Evolutionary conservation across 1,284 basidiomycete genomes (phyloP).

Genomic region (Laetiporus sulphureus): DNA sequence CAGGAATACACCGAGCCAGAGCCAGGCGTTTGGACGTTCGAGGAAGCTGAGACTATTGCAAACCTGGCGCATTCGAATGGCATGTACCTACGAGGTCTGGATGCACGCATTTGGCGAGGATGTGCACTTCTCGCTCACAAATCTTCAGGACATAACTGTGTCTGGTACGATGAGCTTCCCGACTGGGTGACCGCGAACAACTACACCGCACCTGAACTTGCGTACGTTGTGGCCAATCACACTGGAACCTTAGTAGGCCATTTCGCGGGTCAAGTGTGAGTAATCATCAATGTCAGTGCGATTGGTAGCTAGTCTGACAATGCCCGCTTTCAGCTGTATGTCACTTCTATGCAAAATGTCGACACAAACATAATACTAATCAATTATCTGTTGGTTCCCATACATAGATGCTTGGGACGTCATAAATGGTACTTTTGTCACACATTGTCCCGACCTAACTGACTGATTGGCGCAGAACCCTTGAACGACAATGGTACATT

Average conservation of each 20-base stretch:
- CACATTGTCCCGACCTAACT: background rate
- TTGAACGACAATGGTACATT: conserved; percentile 56
- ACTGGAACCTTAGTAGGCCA: conserved; percentile 40
- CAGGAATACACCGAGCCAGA: conserved; percentile 48
- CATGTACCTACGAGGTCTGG: conserved; percentile 27
- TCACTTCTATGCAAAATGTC: conserved; percentile 8
- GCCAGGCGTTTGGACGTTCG: conserved; percentile 41
- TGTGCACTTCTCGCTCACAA: background rate
- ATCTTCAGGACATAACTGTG: conserved; percentile 36
- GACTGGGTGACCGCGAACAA: conserved; percentile 40
- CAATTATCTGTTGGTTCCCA: background rate
- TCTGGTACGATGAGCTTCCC: conserved; percentile 51
- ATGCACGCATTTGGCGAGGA: background rate
- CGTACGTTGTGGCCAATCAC: conserved; percentile 39
- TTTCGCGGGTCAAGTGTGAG: conserved; percentile 45
- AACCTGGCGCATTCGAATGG: conserved; percentile 38
- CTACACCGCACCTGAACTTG: conserved; percentile 36
- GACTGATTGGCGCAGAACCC: conserved; percentile 27
- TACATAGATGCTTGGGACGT: conserved; percentile 30
- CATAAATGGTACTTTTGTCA: conserved; percentile 25
- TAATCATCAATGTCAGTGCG: conserved; percentile 6
- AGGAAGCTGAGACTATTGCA: conserved; percentile 38
- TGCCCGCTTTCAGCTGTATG: conserved; percentile 16
- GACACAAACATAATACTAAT: background rate
- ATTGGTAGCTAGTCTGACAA: too few relatives aligned